Evolutionary conservation across 1,284 basidiomycete genomes (phyloP), one percentile per base, ranked within the genome.

Genomic region (Rhodotorula glutinis): DNA sequence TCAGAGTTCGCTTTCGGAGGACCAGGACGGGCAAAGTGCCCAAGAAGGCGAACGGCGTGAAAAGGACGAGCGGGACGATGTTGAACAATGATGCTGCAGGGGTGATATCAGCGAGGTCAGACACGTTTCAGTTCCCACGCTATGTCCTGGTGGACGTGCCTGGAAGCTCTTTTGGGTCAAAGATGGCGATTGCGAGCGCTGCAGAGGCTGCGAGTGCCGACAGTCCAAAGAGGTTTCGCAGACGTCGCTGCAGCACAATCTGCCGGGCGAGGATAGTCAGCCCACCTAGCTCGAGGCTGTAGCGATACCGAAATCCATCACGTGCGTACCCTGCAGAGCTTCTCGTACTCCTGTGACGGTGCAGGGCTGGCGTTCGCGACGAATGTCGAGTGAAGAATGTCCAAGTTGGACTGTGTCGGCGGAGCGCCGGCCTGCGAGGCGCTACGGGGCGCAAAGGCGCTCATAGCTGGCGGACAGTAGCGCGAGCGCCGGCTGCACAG

Each of bases 21-120:
- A 75, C 62, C 52, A 75, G 61, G 54, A 75, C 55, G 5, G 74
- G 72, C 1, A 74, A 27, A 7, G 71, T 60, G 7, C 71, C 73
- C 27, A 62, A 14, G 41, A 72, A 69, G 43, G 63, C 68, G 46
- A 75, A 2, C 3, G 68, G 71, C 1, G 69, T 27, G 47, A 54
- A 71, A 44, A 73, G 56, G 44, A 70, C 43, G 41, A 66, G 46
- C 3, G 69, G 63, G 8, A 67, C 16, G 59, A 70, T 43, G 61
- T 65, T 67, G 61, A 67, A 65, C 14, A 70, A 27, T 16, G 61
- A 67, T 17, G 58, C 68, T 67, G 60, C 17, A 25, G 2, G 38
- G 4, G 29, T 3, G 2, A 23, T 2, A 19, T 11, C 19, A 17
- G 21, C 47, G 47, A 46, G 54, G 27, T 21, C 16, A 38, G 23